Percentiles rank a stretch among this genome's conserved stretches.
phyloP scores from a whole-genome alignment of 2,329 filamentous ascomycete genomes.

The Niveomyces coronatus region DNA sequence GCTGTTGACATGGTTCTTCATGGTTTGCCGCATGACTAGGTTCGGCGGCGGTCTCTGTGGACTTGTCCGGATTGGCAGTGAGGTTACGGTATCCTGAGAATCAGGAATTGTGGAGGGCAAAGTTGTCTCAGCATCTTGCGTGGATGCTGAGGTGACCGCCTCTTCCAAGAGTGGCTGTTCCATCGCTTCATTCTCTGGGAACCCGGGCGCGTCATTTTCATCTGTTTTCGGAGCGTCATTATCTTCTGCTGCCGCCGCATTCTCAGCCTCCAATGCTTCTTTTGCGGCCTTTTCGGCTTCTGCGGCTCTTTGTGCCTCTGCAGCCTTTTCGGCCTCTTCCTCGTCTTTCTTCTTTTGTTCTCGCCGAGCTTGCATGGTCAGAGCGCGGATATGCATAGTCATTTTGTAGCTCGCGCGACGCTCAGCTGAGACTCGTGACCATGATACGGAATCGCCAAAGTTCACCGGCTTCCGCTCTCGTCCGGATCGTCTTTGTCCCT shows the following conservation, averaged over 20 bases:
- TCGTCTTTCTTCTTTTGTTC: conserved; percentile 1
- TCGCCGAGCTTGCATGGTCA: conserved; percentile 1
- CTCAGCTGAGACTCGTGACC: conserved; percentile 15
- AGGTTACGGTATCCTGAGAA: conserved; percentile 6
- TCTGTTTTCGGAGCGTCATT: not conserved
- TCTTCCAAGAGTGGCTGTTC: too few relatives aligned
- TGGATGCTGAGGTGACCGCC: too few relatives aligned
- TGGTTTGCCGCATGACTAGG: conserved; percentile 6
- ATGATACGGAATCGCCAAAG: conserved; percentile 21
- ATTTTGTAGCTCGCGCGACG: conserved; percentile 7
- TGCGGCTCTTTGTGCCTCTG: conserved; percentile 1
- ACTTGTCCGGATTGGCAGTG: conserved; percentile 5
- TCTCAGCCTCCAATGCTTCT: not conserved
- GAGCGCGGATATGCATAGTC: conserved; percentile 6
- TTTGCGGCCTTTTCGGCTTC: not conserved
- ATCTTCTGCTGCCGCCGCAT: not conserved
- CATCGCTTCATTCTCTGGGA: too few relatives aligned
- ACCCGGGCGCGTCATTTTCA: too few relatives aligned
- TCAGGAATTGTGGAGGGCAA: conserved; percentile 9
- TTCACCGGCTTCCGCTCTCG: conserved; percentile 20
- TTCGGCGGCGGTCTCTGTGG: conserved; percentile 3
- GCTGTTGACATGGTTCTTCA: conserved; percentile 8
- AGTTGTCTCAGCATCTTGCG: not conserved
- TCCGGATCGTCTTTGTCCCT: conserved; percentile 16
- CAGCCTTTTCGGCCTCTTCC: conserved; percentile 5